Conservation (phyloP, 2,329 filamentous ascomycete genomes). For the Davidsoniella neocaledoniae region DNA sequence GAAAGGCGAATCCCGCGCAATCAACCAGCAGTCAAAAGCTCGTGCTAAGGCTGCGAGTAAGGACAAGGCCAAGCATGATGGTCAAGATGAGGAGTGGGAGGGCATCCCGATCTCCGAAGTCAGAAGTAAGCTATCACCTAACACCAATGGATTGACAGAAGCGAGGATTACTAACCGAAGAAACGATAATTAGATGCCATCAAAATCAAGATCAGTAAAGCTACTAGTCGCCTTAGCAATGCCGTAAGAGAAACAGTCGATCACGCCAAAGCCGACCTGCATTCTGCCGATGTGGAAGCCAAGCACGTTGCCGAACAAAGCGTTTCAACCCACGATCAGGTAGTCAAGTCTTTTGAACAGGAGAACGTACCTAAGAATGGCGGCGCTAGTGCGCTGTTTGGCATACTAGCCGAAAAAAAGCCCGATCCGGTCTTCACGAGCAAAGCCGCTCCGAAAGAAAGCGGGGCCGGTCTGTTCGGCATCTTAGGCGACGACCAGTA, state of each 20-base stretch:
- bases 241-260: conserved; percentile 4
- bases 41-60: conserved; percentile 1
- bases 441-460: background rate
- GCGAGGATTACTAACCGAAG: background rate
- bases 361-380: background rate
- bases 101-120: conserved; percentile 8
- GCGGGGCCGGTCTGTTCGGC: conserved; percentile 2
- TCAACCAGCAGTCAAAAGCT: conserved; percentile 8
- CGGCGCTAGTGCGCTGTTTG: conserved; percentile 4
- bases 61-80: background rate
- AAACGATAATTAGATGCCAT: conserved; percentile 3
- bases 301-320: background rate
- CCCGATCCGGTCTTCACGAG: background rate
- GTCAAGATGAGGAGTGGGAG: conserved; percentile 2
- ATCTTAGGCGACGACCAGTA: conserved; percentile 4
- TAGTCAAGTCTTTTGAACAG: background rate
- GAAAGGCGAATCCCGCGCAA: conserved; percentile 3
- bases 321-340: background rate
- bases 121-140: conserved; percentile 2
- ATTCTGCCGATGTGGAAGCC: background rate
- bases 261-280: conserved; percentile 1
- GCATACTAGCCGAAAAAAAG: background rate
- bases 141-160: too few species aligned
- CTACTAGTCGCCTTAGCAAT: conserved; percentile 2
- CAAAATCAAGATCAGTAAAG: conserved; percentile 2